Percentiles rank a stretch among this genome's conserved stretches.
phyloP scores from a whole-genome alignment of 1,284 basidiomycete genomes.

The Boletus semigastroideus region DNA sequence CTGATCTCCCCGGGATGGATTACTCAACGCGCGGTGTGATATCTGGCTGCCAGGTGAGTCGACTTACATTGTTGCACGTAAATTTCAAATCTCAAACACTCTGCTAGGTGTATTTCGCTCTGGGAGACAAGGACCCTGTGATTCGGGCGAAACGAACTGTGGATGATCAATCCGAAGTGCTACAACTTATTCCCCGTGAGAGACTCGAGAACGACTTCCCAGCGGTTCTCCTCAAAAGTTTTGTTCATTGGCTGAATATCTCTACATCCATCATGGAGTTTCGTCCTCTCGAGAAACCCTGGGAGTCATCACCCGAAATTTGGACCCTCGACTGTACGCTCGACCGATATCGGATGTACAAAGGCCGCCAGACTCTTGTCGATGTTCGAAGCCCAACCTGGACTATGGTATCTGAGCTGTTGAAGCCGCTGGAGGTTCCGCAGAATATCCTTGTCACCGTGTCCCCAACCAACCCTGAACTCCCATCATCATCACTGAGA shows the following conservation, averaged over 20 bases:
- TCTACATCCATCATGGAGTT: conserved; percentile 35
- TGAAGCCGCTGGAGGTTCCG: conserved; percentile 33
- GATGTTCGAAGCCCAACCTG: conserved; percentile 35
- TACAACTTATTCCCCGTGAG: conserved; percentile 39
- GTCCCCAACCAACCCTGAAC: neutral
- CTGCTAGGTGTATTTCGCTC: conserved; percentile 33
- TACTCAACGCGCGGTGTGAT: conserved; percentile 33
- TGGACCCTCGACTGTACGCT: conserved; percentile 13
- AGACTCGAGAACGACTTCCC: conserved; percentile 41
- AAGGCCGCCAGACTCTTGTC: conserved; percentile 19
- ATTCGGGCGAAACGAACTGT: conserved; percentile 27
- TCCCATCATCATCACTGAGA: neutral
- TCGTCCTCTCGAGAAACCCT: conserved; percentile 30
- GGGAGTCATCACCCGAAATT: conserved; percentile 20
- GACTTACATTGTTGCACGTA: neutral
- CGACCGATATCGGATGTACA: conserved; percentile 8
- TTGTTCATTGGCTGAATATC: conserved; percentile 41
- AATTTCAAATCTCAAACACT: neutral
- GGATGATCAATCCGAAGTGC: conserved; percentile 2
- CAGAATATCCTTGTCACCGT: conserved; percentile 19
- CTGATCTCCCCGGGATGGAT: conserved; percentile 36
- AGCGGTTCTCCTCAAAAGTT: conserved; percentile 29
- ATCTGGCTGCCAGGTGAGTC: conserved; percentile 22
- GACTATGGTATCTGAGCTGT: conserved; percentile 27
- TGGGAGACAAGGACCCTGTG: conserved; percentile 27